These are phyloP conservation scores for Alternaria gaisen DNA, from an alignment of 2,329 filamentous ascomycete species.

Conservation along the genomic window DNA sequence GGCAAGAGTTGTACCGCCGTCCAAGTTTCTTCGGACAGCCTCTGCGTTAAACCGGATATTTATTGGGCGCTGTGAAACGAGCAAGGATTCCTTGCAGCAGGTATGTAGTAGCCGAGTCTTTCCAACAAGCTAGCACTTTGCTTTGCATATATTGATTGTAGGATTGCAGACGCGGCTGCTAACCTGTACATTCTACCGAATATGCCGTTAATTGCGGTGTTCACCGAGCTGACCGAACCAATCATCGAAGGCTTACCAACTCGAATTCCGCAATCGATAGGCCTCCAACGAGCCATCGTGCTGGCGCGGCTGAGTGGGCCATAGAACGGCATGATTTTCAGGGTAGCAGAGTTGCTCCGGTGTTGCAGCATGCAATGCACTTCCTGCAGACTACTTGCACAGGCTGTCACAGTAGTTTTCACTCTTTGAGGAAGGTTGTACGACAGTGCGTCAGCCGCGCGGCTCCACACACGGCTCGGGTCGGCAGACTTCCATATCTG, in stretches of 20 bases:
- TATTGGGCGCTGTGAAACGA: background rate
- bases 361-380: conserved; percentile 16
- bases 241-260: background rate
- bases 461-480: conserved; percentile 21
- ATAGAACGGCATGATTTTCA: conserved; percentile 3
- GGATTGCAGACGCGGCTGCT: background rate
- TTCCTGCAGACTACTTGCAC: conserved; percentile 3
- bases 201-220: background rate
- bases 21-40: conserved; percentile 1
- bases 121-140: background rate
- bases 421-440: conserved; percentile 8
- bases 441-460: conserved; percentile 19
- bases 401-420: conserved; percentile 1
- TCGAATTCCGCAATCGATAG: conserved; percentile 3
- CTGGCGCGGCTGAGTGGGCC: conserved; percentile 1
- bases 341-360: conserved; percentile 3
- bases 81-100: conserved; percentile 11
- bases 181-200: background rate
- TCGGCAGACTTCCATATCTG: conserved; percentile 16
- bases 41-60: background rate
- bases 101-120: background rate
- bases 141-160: conserved; percentile 1
- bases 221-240: conserved; percentile 1
- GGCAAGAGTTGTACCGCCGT: background rate
- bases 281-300: background rate